phyloP scores from a whole-genome alignment of 2,329 filamentous ascomycete species.

The Paecilomyces dactylethromorphus region DNA sequence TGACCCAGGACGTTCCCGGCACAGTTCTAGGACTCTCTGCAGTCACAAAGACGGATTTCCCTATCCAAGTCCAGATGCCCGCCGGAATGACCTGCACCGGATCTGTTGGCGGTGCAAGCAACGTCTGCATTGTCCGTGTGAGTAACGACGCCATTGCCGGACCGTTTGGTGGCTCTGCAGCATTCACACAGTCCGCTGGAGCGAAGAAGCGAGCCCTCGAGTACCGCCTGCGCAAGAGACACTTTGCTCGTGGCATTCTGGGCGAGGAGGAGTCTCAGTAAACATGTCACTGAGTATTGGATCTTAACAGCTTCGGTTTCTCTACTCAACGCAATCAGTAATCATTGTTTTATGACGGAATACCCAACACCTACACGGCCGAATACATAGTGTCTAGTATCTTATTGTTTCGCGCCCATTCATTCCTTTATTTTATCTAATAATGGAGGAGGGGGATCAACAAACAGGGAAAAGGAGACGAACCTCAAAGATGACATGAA shows the following conservation, averaged over 20 bases:
- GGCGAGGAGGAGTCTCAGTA: neutral
- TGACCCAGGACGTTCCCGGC: conserved; percentile 58
- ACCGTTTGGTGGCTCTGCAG: conserved; percentile 61
- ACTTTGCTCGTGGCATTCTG: conserved; percentile 4
- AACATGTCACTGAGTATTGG: neutral
- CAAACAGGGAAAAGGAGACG: neutral
- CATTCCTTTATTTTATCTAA: neutral
- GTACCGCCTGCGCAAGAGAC: conserved; percentile 1
- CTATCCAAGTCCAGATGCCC: conserved; percentile 59
- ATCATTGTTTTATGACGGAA: neutral
- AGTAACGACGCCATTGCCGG: conserved; percentile 57
- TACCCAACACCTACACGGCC: neutral
- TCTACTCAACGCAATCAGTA: too few relatives aligned
- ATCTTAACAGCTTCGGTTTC: neutral
- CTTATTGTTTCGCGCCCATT: neutral
- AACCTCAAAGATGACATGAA: neutral
- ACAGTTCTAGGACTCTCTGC: conserved; percentile 52
- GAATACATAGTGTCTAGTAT: neutral
- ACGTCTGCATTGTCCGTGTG: conserved; percentile 60
- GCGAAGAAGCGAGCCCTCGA: conserved; percentile 3
- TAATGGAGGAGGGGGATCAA: neutral
- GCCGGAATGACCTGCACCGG: conserved; percentile 60
- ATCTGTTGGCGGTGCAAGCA: conserved; percentile 50
- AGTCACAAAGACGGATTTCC: conserved; percentile 58
- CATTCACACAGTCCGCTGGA: conserved; percentile 50